Conservation (phyloP, 2,329 filamentous ascomycete species). For the Massarina eburnea region DNA sequence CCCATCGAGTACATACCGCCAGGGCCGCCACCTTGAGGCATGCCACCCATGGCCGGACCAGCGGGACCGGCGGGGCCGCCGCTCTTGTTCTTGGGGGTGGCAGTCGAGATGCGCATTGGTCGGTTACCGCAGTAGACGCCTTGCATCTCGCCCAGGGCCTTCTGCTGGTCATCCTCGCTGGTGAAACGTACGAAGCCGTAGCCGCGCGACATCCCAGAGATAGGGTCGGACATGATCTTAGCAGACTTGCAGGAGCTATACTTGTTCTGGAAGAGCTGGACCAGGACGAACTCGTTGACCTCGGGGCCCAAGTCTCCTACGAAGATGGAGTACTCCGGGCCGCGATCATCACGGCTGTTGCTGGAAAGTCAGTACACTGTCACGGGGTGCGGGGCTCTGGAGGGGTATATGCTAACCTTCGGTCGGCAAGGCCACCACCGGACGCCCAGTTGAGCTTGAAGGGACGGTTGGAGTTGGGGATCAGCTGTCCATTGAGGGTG, state of each 20-base stretch:
- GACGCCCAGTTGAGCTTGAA: constrained; percentile 99
- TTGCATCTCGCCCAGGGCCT: constrained; percentile 96
- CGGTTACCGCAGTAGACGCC: constrained; percentile 98
- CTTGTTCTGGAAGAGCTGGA: constrained; percentile 93
- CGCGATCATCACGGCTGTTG: constrained; percentile 78
- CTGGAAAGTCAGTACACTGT: constrained; percentile 19
- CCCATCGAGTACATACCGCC: constrained; percentile 71
- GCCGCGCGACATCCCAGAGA: constrained; percentile 94
- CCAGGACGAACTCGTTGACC: constrained; percentile 97
- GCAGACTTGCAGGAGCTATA: constrained; percentile 98
- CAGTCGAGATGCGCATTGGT: constrained; percentile 97
- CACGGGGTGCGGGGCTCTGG: constrained; percentile 5
- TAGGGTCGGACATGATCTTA: constrained; percentile 99
- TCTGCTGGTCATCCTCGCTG: constrained; percentile 93
- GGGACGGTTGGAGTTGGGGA: constrained; percentile 89
- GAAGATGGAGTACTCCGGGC: constrained; percentile 95
- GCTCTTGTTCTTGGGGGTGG: constrained; percentile 90
- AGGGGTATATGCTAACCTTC: constrained; percentile 62
- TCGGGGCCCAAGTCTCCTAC: constrained; percentile 97
- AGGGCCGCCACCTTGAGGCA: constrained; percentile 42
- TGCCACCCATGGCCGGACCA: constrained; percentile 51
- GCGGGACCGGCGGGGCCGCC: constrained; percentile 57
- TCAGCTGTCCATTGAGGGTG: constrained; percentile 81
- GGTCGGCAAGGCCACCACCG: constrained; percentile 90
- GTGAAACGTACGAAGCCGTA: constrained; percentile 98